phyloP scores from a whole-genome alignment of 441 rosid species.

The Bruguiera hainesii region DNA sequence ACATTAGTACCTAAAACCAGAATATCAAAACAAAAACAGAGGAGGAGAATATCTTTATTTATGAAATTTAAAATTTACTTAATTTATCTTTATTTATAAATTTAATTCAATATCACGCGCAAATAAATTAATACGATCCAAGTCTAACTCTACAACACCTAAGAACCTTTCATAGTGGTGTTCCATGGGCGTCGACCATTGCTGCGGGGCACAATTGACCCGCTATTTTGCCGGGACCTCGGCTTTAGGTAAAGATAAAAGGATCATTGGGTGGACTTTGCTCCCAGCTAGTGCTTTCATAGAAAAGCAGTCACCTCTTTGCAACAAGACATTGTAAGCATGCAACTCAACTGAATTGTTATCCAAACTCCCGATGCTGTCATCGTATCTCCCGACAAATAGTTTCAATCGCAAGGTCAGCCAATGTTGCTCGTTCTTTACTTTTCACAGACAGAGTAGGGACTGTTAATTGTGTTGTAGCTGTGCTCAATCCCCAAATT shows the following conservation, averaged over 20 bases:
- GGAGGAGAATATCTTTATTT: background rate
- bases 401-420: background rate
- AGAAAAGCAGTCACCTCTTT: constrained; percentile 17
- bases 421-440: constrained; percentile 28
- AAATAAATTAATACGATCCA: too few relatives aligned
- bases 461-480: constrained; percentile 20
- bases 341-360: constrained; percentile 33
- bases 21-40: constrained; percentile 3
- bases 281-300: constrained; percentile 35
- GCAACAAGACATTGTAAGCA: constrained; percentile 31
- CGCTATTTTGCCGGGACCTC: constrained; percentile 35
- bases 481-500: constrained; percentile 6
- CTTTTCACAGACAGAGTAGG: constrained; percentile 27
- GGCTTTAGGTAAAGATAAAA: constrained; percentile 36
- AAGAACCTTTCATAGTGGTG: constrained; percentile 31
- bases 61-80: too few relatives aligned
- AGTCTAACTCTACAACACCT: too few relatives aligned
- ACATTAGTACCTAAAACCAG: constrained; percentile 32
- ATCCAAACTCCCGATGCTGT: constrained; percentile 11
- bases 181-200: constrained; percentile 39
- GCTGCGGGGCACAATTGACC: constrained; percentile 47
- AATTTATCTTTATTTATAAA: too few relatives aligned
- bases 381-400: constrained; percentile 27
- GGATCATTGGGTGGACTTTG: constrained; percentile 34
- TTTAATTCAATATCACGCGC: too few relatives aligned